A percentile compares a stretch with the other conserved stretches of the same genome.
Evolutionary conservation across 2,329 filamentous ascomycete species (phyloP).

Genomic region (Aureobasidium sp.): DNA sequence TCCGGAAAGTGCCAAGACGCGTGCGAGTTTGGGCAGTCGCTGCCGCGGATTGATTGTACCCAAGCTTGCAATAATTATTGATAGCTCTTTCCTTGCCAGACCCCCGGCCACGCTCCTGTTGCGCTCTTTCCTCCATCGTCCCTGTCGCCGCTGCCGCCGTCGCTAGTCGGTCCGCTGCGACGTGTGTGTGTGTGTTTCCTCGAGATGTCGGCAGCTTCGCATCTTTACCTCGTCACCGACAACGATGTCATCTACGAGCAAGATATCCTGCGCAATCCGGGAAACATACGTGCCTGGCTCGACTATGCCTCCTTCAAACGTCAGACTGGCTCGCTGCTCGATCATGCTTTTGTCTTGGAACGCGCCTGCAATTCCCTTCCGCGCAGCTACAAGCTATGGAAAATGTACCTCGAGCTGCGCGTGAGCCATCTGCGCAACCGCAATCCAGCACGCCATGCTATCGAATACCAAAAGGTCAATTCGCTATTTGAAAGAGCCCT

Average conservation of each 20-base stretch:
- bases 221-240: constrained; percentile 54
- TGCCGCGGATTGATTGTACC: too few species aligned
- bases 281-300: constrained; percentile 88
- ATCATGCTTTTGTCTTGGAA: constrained; percentile 84
- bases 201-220: constrained; percentile 24
- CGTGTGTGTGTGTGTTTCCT: background rate
- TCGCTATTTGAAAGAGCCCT: constrained; percentile 86
- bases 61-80: too few species aligned
- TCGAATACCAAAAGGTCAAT: constrained; percentile 90
- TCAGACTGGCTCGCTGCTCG: constrained; percentile 74
- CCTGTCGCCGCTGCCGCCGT: constrained; percentile 3
- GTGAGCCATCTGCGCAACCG: constrained; percentile 59
- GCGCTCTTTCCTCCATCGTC: background rate
- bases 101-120: background rate
- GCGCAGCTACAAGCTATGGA: constrained; percentile 97
- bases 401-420: constrained; percentile 85
- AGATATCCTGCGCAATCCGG: constrained; percentile 78
- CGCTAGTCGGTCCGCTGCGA: background rate
- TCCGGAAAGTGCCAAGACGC: constrained; percentile 12
- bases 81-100: background rate
- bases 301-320: constrained; percentile 88
- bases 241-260: constrained; percentile 96
- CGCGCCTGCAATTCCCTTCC: constrained; percentile 84
- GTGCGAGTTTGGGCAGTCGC: background rate
- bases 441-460: constrained; percentile 71